These are phyloP conservation scores for Coemansia sp. DNA, from an alignment of 192 early-diverging fungal genomes.

Conservation along the genomic window DNA sequence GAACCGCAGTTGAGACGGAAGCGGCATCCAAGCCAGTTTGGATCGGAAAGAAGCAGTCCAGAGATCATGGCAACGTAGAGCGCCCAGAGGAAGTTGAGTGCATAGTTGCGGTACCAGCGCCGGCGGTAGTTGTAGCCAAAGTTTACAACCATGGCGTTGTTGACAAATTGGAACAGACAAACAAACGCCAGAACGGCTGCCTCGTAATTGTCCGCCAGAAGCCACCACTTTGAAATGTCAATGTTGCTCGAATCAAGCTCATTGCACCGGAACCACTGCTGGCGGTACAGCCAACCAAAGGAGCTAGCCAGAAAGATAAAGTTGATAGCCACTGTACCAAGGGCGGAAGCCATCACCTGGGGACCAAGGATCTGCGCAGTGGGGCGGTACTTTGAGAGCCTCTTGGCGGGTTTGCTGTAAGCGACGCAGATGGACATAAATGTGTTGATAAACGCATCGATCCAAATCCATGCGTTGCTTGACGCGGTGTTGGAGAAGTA, in stretches of 20 bases:
- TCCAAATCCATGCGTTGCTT: constrained; percentile 64
- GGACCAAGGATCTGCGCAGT: constrained; percentile 71
- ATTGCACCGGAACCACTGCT: constrained; percentile 63
- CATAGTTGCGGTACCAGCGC: constrained; percentile 57
- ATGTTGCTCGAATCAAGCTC: constrained; percentile 61
- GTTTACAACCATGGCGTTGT: constrained; percentile 62
- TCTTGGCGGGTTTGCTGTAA: constrained; percentile 54
- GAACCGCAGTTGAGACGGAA: constrained; percentile 74
- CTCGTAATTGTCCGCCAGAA: constrained; percentile 74
- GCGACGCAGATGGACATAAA: constrained; percentile 61
- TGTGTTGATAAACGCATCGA: constrained; percentile 65
- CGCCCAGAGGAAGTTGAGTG: constrained; percentile 54
- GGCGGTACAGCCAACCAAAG: constrained; percentile 54
- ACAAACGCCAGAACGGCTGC: constrained; percentile 55
- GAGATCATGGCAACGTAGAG: constrained; percentile 52
- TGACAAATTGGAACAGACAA: constrained; percentile 64
- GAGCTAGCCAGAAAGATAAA: constrained; percentile 55
- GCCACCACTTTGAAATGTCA: constrained; percentile 69
- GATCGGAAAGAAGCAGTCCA: constrained; percentile 54
- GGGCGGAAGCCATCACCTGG: constrained; percentile 59
- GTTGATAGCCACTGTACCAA: constrained; percentile 67
- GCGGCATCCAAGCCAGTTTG: constrained; percentile 54
- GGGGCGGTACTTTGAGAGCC: constrained; percentile 56
- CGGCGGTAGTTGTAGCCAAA: constrained; percentile 63
- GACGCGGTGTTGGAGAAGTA: constrained; percentile 63